Evolutionary conservation across 495 filamentous ascomycete genomes (phyloP), one percentile per base, ranked within the genome.

Genomic region (Neurospora discreta): DNA sequence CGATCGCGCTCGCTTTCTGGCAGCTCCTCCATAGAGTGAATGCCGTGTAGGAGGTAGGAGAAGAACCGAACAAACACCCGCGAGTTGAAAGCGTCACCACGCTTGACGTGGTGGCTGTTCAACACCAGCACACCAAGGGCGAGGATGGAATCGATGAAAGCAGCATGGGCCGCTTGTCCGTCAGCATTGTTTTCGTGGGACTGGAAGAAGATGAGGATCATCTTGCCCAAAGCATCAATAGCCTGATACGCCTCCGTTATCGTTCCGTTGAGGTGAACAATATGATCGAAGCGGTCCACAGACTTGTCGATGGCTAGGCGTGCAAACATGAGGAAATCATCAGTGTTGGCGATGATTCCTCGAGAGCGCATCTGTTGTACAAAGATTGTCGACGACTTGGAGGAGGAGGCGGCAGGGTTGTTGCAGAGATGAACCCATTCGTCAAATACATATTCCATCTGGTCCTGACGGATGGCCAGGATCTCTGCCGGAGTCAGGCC

Each of bases 51-150:
- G 42, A 98, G 86, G 75, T 89, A 91, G 1, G 94, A 93, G 78
- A 97, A 94, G 69, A 98, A 86, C 33, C 95, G 89, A 88, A 92
- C 94, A 84, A 97, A 98, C 70, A 95, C 92, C 68, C 91, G 91
- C 75, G 93, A 91, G 76, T 90, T 94, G 85, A 96, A 96, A 30
- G 82, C 85, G 46, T 97, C 93, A 6, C 89, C 92, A 65, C 91
- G 88, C 80, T 88, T 93, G 46, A 92, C 85, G 73, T 97, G 91
- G 74, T 98, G 93, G 72, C 93, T 88, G 79, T 92, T 95, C 69
- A 97, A 84, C 15, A 98, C 88, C 69, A 98, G 79, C 7, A 95
- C 86, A 52, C 94, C 82, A 16, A 97, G 79, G 11, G 90, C 88
- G 3, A 97, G 80, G 71, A 94, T 89, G 18, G 90, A 88, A 67